Evolutionary conservation across 805 yeast genomes (phyloP), one percentile per base, ranked within the genome.

Genomic region (Monosporozyma servazzii): DNA sequence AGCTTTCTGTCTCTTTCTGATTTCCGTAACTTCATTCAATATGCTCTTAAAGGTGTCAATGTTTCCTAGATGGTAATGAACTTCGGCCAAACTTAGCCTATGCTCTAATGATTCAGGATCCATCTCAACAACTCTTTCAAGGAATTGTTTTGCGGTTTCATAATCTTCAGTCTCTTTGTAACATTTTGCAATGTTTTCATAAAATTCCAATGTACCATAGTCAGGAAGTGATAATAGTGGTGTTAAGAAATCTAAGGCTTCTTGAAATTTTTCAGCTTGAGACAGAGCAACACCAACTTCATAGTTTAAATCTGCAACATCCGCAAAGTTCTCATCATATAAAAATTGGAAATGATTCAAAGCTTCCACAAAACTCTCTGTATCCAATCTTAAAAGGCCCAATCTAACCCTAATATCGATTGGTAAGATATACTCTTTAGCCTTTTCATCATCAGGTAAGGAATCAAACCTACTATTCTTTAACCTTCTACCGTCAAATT

Each of bases 361-460:
- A 0, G 96, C 96, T 58, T 90, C 96, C 1, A 76, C 77, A 27
- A 75, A 71, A 44, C 83, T 75, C 49, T 80, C 82, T 37, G 80
- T 68, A 51, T 81, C 80, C 31, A 93, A 69, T 53, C 99, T 75
- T 47, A 87, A 74, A 10, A 81, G 66, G 0, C 96, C 95, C 23
- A 93, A 64, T 65, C 93, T 87, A 30, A 81, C 82, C 50, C 98
- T 70, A 25, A 93, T 86, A 70, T 91, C 98, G 46, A 90, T 81
- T 1, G 98, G 98, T 20, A 93, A 67, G 8, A 75, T 60, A 58
- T 74, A 74, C 37, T 68, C 56, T 51, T 71, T 65, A 4, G 68
- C 64, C 51, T 76, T 77, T 45, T 68, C 68, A 11, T 53, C 54
- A 39, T 61, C 63, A 1, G 74, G 58, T 25, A 79, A 56, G 1